Evolutionary conservation across 1,284 basidiomycete genomes (phyloP), one percentile per base, ranked within the genome.

Genomic region (Somion occarium): DNA sequence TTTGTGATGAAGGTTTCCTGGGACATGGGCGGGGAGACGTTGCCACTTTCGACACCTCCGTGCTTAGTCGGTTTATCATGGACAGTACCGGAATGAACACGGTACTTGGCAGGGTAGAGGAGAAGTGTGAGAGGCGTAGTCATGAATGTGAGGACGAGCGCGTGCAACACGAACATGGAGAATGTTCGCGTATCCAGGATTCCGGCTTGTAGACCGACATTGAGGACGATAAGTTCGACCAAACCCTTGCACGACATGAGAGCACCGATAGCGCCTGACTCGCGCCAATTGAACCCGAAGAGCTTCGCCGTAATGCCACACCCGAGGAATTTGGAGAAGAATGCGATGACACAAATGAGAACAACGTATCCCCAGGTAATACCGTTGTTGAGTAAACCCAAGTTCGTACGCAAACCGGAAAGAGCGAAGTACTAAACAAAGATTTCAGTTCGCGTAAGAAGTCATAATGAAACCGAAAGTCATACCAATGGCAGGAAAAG

Each of bases 201-300:
- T 1, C 77, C 75, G 1, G 93, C 93, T 53, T 79, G 72, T 1
- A 93, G 76, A 55, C 93, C 94, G 58, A 97, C 86, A 64, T 98
- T 97, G 63, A 97, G 82, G 9, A 96, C 94, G 57, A 97, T 95
- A 44, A 96, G 80, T 67, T 93, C 90, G 13, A 91, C 89, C 13
- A 92, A 75, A 83, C 93, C 93, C 72, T 97, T 97, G 73, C 93
- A 97, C 64, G 85, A 86, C 93, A 98, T 96, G 51, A 98, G 72
- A 48, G 88, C 82, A 4, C 94, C 94, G 51, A 96, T 87, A 1
- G 93, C 92, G 19, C 84, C 84, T 9, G 87, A 78, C 68, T 96
- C 93, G 48, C 94, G 78, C 70, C 75, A 74, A 46, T 75, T 82
- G 71, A 92, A 94, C 1, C 88, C 88, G 44, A 74, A 75, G 0